Percentiles rank a stretch among this genome's conserved stretches.
These are phyloP conservation scores for Kwoniella shivajii DNA, from an alignment of 1,284 basidiomycete species.

Conservation along the genomic window DNA sequence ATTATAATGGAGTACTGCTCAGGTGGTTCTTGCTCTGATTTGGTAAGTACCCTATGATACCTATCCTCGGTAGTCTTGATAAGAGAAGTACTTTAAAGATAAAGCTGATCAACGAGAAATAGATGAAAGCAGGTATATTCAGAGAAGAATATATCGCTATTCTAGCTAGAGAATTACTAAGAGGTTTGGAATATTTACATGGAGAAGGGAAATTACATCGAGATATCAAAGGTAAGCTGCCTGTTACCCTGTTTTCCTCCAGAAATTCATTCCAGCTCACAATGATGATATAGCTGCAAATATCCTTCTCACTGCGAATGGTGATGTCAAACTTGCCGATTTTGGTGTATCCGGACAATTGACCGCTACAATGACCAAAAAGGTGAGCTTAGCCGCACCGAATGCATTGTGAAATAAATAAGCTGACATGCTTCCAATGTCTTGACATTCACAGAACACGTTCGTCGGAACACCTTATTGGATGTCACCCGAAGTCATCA, in stretches of 20 bases:
- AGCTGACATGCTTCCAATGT: neutral
- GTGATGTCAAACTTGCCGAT: slow-evolving; percentile 96
- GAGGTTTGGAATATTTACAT: slow-evolving; percentile 90
- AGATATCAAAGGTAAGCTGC: slow-evolving; percentile 85
- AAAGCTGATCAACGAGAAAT: neutral
- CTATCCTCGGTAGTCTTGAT: neutral
- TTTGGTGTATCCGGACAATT: slow-evolving; percentile 99
- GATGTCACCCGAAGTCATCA: slow-evolving; percentile 99
- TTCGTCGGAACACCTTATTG: slow-evolving; percentile 97
- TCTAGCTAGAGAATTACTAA: slow-evolving; percentile 86
- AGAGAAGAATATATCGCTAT: slow-evolving; percentile 99
- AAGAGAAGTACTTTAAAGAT: neutral
- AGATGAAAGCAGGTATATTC: slow-evolving; percentile 98
- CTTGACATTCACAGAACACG: slow-evolving; percentile 64
- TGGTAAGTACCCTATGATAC: too few species aligned
- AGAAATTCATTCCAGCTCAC: neutral
- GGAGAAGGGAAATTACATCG: slow-evolving; percentile 94
- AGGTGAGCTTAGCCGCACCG: too few species aligned
- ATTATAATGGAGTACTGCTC: slow-evolving; percentile 95
- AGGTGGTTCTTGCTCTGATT: slow-evolving; percentile 60
- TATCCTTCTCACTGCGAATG: slow-evolving; percentile 86
- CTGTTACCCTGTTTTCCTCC: neutral
- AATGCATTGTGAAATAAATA: too few species aligned
- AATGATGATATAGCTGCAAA: slow-evolving; percentile 30
- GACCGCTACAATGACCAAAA: slow-evolving; percentile 95